Evolutionary conservation across 805 yeast genomes (phyloP).

Genomic region (Zygosaccharomyces rouxii): DNA sequence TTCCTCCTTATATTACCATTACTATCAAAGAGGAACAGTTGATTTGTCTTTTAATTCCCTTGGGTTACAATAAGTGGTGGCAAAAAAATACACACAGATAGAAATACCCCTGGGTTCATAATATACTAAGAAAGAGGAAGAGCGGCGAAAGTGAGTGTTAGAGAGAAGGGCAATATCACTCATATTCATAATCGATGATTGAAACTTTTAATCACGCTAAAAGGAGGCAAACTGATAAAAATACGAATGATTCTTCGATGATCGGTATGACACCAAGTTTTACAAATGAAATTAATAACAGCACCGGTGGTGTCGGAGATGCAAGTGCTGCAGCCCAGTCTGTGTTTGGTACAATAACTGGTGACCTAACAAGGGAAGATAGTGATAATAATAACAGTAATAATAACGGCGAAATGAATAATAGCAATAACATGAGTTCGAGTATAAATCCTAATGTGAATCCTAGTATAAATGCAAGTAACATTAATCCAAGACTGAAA

Average conservation of each 20-base stretch:
- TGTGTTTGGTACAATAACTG: slow-evolving; percentile 2
- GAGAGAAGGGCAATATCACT: neutral
- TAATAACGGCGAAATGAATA: neutral
- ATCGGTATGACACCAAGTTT: slow-evolving; percentile 1
- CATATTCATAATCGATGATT: slow-evolving; percentile 5
- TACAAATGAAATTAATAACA: neutral
- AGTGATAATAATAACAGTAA: neutral
- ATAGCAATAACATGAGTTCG: neutral
- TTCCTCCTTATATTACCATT: no score
- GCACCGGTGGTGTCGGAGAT: neutral
- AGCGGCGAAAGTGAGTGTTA: neutral
- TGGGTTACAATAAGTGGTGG: no score
- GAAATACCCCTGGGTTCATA: no score
- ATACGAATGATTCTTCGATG: slow-evolving; percentile 3
- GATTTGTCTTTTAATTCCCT: no score
- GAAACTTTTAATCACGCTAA: slow-evolving; percentile 13
- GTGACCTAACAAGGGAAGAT: neutral
- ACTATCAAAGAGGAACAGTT: no score
- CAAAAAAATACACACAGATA: no score
- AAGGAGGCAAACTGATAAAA: slow-evolving; percentile 8
- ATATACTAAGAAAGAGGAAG: no score
- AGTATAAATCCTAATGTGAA: neutral
- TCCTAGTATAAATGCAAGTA: slow-evolving; percentile 1
- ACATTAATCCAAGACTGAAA: slow-evolving; percentile 19
- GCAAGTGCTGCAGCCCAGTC: neutral